These are phyloP conservation scores for Glomus cerebriforme DNA, from an alignment of 192 early-diverging fungal genomes.

Conservation along the genomic window DNA sequence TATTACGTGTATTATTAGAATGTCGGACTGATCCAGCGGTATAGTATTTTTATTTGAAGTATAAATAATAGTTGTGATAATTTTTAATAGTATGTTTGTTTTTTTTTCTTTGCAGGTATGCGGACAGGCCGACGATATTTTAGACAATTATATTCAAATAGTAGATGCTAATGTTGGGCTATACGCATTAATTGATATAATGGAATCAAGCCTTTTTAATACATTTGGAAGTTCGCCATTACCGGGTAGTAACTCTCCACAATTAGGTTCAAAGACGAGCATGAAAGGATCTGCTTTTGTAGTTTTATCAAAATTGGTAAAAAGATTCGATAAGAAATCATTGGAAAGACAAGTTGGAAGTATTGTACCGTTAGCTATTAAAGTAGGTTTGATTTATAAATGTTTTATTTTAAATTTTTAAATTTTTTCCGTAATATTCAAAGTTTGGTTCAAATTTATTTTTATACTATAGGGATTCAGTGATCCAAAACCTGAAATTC, in stretches of 20 bases:
- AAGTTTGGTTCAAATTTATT: no score
- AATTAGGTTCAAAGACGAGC: background rate
- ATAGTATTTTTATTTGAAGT: background rate
- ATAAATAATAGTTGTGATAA: background rate
- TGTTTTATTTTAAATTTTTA: background rate
- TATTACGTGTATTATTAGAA: conserved; percentile 18
- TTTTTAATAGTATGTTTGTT: background rate
- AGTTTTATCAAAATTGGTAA: conserved; percentile 21
- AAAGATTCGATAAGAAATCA: conserved; percentile 24
- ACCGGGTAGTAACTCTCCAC: background rate
- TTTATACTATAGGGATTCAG: conserved; percentile 18
- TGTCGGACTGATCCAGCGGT: conserved; percentile 19
- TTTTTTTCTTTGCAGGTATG: conserved; percentile 1
- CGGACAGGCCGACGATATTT: conserved; percentile 14
- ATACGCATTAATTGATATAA: conserved; percentile 31
- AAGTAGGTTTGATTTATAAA: background rate
- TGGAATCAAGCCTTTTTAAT: conserved; percentile 23
- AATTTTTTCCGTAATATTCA: background rate
- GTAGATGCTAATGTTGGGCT: conserved; percentile 12
- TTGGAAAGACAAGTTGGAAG: conserved; percentile 30
- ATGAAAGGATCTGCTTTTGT: conserved; percentile 21
- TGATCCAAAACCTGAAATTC: conserved; percentile 21
- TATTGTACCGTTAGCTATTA: conserved; percentile 22
- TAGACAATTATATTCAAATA: conserved; percentile 13
- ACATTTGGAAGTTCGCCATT: background rate